Base-by-base conservation (phyloP, 164 flowering plant species). In the Litsea cubeba region DNA sequence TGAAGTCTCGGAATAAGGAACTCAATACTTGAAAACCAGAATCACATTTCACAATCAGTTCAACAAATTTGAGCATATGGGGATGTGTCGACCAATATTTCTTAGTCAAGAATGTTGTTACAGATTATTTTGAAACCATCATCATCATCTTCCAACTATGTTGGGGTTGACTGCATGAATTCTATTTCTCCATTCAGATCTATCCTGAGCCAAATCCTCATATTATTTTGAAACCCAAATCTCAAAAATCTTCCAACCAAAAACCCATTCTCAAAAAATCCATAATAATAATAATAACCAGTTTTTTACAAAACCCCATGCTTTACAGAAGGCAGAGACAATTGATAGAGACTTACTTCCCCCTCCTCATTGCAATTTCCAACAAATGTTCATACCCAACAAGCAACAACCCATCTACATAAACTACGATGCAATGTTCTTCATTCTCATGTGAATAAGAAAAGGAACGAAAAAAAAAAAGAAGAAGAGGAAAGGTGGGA, bases 401-500 rank as follows among this genome's bases (percentile, higher is more conserved):
- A 63, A 50, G 30, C 50, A 64, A 75, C 71, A 68, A 25, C 40
- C 35, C 20, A 54, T 54, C 5, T 17, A 3, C 17, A 14, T 26
- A 18, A 7, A 8, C 15, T 63, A 4, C 15, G 4, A 10, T 22
- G 25, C 40, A 2, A 26, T 12, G 17, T 65, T 65, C 20, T 65
- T 30, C 14, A 17, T 26, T 12, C 35, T 14, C 46, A 12, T 3
- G 8, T 25, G 69, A 26, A 49, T n/a, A 12, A 35, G 25, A 54
- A 15, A 26, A 18, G n/a, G 5, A 73, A 3, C 15, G 17, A 3
- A 67, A 3, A 67, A 51, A n/a, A n/a, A 65, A 6, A 67, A 35
- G 1, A 25, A 25, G 1, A n/a, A 60, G 17, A 10, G 51, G 3
- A 65, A 65, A 69, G 4, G 18, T 0, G 57, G 23, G 26, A 90